These are phyloP conservation scores for Ephemerocybe angulata DNA, from an alignment of 768 basidiomycete species.

Conservation along the genomic window DNA sequence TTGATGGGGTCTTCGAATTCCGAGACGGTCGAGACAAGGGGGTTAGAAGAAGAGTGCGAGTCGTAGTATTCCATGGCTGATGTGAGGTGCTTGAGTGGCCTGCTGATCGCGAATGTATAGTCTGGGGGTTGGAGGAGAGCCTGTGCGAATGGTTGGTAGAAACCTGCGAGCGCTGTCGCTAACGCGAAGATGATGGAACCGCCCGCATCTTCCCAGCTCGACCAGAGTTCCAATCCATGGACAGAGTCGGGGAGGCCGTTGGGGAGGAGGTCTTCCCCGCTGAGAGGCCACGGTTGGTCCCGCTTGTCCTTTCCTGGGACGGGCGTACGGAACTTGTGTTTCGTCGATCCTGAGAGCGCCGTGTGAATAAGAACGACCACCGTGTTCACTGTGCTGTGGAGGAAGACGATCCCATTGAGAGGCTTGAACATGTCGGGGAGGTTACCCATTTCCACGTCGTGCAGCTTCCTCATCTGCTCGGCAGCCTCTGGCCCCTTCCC, in stretches of 20 bases:
- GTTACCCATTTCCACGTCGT: no score
- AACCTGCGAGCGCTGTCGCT: neutral
- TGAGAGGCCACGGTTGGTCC: neutral
- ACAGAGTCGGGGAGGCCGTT: neutral
- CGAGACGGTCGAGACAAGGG: no score
- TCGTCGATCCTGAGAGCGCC: neutral
- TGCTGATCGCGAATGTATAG: neutral
- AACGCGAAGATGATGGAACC: neutral
- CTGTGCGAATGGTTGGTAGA: neutral
- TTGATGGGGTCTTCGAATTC: neutral
- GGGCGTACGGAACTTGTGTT: neutral
- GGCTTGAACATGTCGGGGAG: no score
- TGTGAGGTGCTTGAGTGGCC: neutral
- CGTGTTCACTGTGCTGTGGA: no score
- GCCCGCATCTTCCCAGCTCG: neutral
- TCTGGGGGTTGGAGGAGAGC: neutral
- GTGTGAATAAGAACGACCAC: neutral
- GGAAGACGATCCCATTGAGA: no score
- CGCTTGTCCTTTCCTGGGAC: no score
- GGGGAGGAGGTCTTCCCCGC: neutral
- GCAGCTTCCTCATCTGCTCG: neutral
- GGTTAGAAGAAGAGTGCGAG: neutral
- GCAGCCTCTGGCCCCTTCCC: neutral
- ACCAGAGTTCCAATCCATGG: neutral
- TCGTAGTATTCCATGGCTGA: neutral